Conservation (phyloP, 169 alveolate species). For the Miamiensis avidus region DNA sequence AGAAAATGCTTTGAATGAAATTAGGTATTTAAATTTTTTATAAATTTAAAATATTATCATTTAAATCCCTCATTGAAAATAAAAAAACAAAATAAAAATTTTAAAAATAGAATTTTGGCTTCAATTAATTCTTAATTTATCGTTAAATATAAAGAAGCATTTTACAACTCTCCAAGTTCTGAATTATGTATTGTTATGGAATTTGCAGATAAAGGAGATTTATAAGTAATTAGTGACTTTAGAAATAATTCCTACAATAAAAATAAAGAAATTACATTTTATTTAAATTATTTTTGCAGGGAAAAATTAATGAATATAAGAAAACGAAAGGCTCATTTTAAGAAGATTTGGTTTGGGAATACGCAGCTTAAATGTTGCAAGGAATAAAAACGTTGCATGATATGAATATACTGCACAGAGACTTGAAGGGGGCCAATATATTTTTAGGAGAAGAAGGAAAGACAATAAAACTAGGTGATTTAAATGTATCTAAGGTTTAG, state of each 20-base stretch:
- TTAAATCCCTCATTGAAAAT: too few species aligned
- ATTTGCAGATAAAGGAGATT: slow-evolving; percentile 74
- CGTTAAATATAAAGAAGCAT: slow-evolving; percentile 67
- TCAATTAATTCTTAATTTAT: slow-evolving; percentile 47
- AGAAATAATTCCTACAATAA: too few species aligned
- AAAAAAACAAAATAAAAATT: too few species aligned
- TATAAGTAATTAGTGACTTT: slow-evolving; percentile 34
- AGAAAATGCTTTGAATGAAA: slow-evolving; percentile 38
- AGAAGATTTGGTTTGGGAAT: slow-evolving; percentile 52
- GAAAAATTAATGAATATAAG: slow-evolving; percentile 24
- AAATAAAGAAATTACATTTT: too few species aligned
- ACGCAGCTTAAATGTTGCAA: slow-evolving; percentile 55
- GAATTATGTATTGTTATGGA: slow-evolving; percentile 76
- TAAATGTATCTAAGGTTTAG: slow-evolving; percentile 77
- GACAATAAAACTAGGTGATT: slow-evolving; percentile 72
- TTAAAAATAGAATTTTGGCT: slow-evolving; percentile 62
- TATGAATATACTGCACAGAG: slow-evolving; percentile 70
- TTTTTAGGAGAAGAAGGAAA: slow-evolving; percentile 58
- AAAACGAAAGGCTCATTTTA: slow-evolving; percentile 47
- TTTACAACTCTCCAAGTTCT: slow-evolving; percentile 53
- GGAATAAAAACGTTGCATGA: slow-evolving; percentile 68
- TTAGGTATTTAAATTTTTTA: not conserved
- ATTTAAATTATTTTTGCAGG: too few species aligned
- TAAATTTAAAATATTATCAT: too few species aligned
- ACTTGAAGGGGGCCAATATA: slow-evolving; percentile 75